These are phyloP conservation scores for Auricularia heimuer DNA, from an alignment of 768 basidiomycete genomes.

Conservation along the genomic window DNA sequence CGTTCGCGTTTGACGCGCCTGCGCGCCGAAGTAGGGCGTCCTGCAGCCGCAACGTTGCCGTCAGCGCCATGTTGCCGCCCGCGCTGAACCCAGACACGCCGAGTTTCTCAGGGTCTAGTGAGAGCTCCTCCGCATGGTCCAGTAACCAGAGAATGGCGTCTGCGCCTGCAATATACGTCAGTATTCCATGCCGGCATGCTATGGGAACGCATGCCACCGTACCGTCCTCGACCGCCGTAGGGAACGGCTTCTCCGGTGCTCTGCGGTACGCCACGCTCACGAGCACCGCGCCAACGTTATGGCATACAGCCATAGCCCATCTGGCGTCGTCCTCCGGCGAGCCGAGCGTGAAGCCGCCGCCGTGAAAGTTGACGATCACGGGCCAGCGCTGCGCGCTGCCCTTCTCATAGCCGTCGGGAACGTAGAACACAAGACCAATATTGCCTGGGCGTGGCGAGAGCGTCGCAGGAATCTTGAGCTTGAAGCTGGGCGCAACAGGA, in stretches of 20 bases:
- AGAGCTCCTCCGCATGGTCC: slow-evolving; percentile 9
- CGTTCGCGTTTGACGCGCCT: neutral
- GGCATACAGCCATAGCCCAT: slow-evolving; percentile 9
- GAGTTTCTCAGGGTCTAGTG: slow-evolving; percentile 12
- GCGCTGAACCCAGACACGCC: slow-evolving; percentile 16
- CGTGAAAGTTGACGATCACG: slow-evolving; percentile 8
- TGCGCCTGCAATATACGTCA: neutral
- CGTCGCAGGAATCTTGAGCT: slow-evolving; percentile 2
- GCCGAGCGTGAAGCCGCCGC: slow-evolving; percentile 13
- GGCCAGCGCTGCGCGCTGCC: slow-evolving; percentile 2
- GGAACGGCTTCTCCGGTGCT: slow-evolving; percentile 16
- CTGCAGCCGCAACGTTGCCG: slow-evolving; percentile 10
- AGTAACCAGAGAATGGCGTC: slow-evolving; percentile 13
- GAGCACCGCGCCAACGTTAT: slow-evolving; percentile 10
- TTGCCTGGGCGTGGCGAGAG: slow-evolving; percentile 1
- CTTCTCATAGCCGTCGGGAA: neutral
- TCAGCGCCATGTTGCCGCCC: slow-evolving; percentile 15
- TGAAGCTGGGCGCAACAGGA: slow-evolving; percentile 1
- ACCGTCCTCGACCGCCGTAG: slow-evolving; percentile 17
- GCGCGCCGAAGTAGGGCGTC: slow-evolving; percentile 7
- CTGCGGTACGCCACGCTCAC: slow-evolving; percentile 16
- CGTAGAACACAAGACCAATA: slow-evolving; percentile 7
- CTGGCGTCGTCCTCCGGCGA: slow-evolving; percentile 13
- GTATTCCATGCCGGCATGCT: neutral
- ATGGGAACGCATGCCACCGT: neutral